Evolutionary conservation across 2,329 filamentous ascomycete genomes (phyloP).

Genomic region (Epichloe brachyelytri): DNA sequence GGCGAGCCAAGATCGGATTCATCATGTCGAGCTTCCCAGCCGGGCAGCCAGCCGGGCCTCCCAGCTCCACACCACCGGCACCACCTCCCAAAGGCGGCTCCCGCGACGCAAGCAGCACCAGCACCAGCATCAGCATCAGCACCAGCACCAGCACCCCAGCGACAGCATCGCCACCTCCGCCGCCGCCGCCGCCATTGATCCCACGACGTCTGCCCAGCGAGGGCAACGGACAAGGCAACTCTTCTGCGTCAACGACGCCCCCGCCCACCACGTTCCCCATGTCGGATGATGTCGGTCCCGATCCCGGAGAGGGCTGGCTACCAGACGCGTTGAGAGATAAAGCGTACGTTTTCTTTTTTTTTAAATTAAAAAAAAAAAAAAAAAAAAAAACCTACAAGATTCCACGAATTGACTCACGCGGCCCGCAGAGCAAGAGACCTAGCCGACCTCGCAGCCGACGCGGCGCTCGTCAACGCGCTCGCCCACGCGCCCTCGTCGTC

Average conservation of each 20-base stretch:
- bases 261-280: constrained; percentile 11
- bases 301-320: constrained; percentile 64
- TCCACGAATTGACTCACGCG: constrained; percentile 3
- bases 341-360: too few species aligned
- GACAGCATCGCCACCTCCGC: constrained; percentile 29
- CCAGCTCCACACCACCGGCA: constrained; percentile 40
- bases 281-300: constrained; percentile 29
- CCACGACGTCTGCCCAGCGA: constrained; percentile 1
- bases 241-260: constrained; percentile 11
- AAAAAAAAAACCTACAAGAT: too few species aligned
- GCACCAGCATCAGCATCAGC: constrained; percentile 47
- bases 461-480: constrained; percentile 59
- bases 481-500: constrained; percentile 51
- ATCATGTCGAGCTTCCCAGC: constrained; percentile 18
- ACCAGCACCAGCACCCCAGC: constrained; percentile 51
- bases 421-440: constrained; percentile 62
- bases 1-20: not conserved
- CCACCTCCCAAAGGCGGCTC: constrained; percentile 61
- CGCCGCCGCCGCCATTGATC: not conserved
- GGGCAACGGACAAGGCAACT: constrained; percentile 4
- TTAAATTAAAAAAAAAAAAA: too few species aligned
- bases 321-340: constrained; percentile 67
- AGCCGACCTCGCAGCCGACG: constrained; percentile 50
- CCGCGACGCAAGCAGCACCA: constrained; percentile 53
- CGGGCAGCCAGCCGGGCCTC: constrained; percentile 14